A percentile compares a stretch with the other conserved stretches of the same genome.
Conservation (phyloP, 108 stramenopile species). For the Stephanodiscus triporus region DNA sequence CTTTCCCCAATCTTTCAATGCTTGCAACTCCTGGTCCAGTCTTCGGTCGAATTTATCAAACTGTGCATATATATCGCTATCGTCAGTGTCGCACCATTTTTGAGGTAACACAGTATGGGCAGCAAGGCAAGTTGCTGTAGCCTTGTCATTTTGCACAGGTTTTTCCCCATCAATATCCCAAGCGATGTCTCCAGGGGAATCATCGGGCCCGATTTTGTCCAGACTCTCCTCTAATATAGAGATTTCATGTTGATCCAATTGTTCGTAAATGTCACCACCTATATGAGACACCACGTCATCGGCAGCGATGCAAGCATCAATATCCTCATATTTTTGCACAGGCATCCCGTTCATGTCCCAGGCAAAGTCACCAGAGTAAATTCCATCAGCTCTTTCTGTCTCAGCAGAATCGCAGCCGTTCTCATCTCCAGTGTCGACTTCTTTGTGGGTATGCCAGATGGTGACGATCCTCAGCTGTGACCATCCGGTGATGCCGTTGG, state of each 20-base stretch:
- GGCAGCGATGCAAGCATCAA: not conserved
- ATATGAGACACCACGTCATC: not conserved
- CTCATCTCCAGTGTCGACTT: not conserved
- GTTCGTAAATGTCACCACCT: not conserved
- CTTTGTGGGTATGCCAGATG: slow-evolving; percentile 48
- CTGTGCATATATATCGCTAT: not conserved
- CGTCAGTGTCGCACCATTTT: not conserved
- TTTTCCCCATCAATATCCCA: not conserved
- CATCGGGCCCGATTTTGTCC: no score
- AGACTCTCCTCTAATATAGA: no score
- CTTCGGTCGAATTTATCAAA: not conserved
- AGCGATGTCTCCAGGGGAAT: no score
- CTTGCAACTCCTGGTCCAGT: not conserved
- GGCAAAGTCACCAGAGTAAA: not conserved
- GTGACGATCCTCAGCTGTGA: slow-evolving; percentile 59
- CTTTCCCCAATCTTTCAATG: not conserved
- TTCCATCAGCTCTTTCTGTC: not conserved
- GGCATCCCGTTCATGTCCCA: not conserved
- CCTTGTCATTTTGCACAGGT: not conserved
- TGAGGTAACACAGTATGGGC: not conserved
- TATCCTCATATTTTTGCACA: not conserved
- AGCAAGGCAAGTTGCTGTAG: not conserved
- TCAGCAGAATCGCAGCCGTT: slow-evolving; percentile 20
- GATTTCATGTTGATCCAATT: no score
- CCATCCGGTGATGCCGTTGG: slow-evolving; percentile 51